phyloP scores from a whole-genome alignment of 2,329 filamentous ascomycete genomes.

The Gyromitra esculenta region DNA sequence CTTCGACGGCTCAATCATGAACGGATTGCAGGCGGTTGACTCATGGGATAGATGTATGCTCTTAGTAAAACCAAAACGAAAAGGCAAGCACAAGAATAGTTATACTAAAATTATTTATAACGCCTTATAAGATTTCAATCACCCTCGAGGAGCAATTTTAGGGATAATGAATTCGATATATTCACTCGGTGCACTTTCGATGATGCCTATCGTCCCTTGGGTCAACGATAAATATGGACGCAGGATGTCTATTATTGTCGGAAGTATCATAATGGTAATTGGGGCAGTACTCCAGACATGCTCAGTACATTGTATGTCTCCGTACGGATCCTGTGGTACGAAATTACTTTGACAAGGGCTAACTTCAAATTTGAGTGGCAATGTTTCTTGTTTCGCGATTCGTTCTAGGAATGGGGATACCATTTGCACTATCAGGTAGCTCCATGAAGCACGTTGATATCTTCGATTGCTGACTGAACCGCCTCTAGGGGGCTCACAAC shows the following conservation, averaged over 20 bases:
- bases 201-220: conserved; percentile 57
- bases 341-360: conserved; percentile 3
- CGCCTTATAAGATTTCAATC: conserved; percentile 58
- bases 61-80: background rate
- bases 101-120: conserved; percentile 5
- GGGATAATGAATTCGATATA: conserved; percentile 57
- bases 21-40: conserved; percentile 63
- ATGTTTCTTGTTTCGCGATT: conserved; percentile 72
- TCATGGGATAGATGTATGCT: conserved; percentile 61
- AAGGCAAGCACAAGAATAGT: background rate
- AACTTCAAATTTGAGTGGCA: conserved; percentile 60
- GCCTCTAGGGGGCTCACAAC: conserved; percentile 66
- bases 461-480: background rate
- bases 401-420: conserved; percentile 70
- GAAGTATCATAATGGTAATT: conserved; percentile 59
- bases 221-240: conserved; percentile 59
- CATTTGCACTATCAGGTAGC: conserved; percentile 64
- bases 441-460: conserved; percentile 63
- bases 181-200: conserved; percentile 48
- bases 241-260: conserved; percentile 59
- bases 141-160: conserved; percentile 59
- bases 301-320: conserved; percentile 26
- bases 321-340: too few species aligned
- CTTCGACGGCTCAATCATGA: conserved; percentile 66
- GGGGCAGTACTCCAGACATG: conserved; percentile 59